Conservation (phyloP, 495 filamentous ascomycete species). For the Neurospora pannonica region DNA sequence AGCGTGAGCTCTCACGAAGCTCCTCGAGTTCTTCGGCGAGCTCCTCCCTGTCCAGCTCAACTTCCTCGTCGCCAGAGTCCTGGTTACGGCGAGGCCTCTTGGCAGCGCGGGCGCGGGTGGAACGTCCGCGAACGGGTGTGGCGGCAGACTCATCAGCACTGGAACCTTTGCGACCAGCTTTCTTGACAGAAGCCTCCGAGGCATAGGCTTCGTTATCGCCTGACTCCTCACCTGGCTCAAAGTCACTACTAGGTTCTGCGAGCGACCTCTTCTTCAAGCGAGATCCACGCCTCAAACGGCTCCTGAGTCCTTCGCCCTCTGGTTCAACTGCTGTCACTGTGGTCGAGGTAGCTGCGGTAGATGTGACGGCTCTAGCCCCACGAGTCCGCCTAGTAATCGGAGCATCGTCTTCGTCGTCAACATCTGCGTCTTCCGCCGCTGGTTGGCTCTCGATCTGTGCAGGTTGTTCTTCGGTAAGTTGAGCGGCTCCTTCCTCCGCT, state of each 20-base stretch:
- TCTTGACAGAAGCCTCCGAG: slow-evolving; percentile 26
- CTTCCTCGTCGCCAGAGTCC: slow-evolving; percentile 51
- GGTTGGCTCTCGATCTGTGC: slow-evolving; percentile 25
- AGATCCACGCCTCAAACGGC: slow-evolving; percentile 41
- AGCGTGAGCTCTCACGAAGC: slow-evolving; percentile 37
- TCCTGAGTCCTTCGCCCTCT: slow-evolving; percentile 18
- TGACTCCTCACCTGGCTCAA: slow-evolving; percentile 64
- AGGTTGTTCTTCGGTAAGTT: slow-evolving; percentile 7
- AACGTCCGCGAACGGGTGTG: slow-evolving; percentile 29
- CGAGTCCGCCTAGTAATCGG: slow-evolving; percentile 47
- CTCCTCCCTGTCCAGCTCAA: slow-evolving; percentile 58
- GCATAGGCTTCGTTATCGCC: slow-evolving; percentile 41
- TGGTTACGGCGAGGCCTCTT: slow-evolving; percentile 23
- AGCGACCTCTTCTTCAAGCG: slow-evolving; percentile 39
- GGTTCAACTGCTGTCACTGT: slow-evolving; percentile 29
- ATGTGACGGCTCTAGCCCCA: slow-evolving; percentile 26
- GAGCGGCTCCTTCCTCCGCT: slow-evolving; percentile 4
- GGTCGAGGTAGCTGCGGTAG: slow-evolving; percentile 7
- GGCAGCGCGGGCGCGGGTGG: slow-evolving; percentile 26
- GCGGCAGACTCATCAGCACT: slow-evolving; percentile 35
- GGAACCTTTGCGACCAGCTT: slow-evolving; percentile 12
- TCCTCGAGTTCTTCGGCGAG: slow-evolving; percentile 70
- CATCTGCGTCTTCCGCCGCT: slow-evolving; percentile 41
- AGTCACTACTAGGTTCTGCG: slow-evolving; percentile 72
- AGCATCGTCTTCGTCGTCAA: slow-evolving; percentile 62